Evolutionary conservation across 257 asterid species (phyloP), one percentile per base, ranked within the genome.

Genomic region (Leptodermis oblonga): DNA sequence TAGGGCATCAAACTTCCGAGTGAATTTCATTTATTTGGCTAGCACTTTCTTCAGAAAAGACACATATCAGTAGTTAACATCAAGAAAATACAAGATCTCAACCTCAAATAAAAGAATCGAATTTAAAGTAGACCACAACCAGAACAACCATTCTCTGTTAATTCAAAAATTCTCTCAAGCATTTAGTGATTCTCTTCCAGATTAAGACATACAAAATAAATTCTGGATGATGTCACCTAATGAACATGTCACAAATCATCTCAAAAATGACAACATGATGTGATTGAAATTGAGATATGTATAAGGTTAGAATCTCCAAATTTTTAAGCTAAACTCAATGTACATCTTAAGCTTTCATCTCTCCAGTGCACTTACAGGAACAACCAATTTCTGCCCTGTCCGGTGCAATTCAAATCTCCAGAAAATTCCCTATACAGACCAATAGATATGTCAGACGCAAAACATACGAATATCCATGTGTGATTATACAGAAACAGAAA

Each of bases 391-490:
- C 72, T 91, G 97, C 49, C 92, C 95, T 48, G 95, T 93, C 46
- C 97, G 95, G 73, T 85, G 96, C 79, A 94, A 79, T 85, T 94
- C 97, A 73, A 94, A 85, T 76, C 80, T 94, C 99, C 99, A 91
- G 69, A 81, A 66, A 7, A 91, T 83, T 36, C 99, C 99, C 98
- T 94, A 69, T 51, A 45, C 76, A 49, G 4, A 61, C 55, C 65
- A 65, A 23, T 60, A 45, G 2, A 26, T 36, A 1, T 67, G 71
- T 62, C 34, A 77, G 75, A 52, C 45, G 33, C 55, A 22, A 34
- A 61, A 23, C 7, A 58, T 6, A 45, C 22, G 13, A 10, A 31
- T 4, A 28, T 25, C 7, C 10, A 67, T 4, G 45, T 51, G 68
- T 14, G 4, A 62, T 12, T 34, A 30, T 20, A 61, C 12, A 15